Evolutionary conservation across 352 stramenopile genomes (phyloP).

Genomic region (Lagenidium giganteum): DNA sequence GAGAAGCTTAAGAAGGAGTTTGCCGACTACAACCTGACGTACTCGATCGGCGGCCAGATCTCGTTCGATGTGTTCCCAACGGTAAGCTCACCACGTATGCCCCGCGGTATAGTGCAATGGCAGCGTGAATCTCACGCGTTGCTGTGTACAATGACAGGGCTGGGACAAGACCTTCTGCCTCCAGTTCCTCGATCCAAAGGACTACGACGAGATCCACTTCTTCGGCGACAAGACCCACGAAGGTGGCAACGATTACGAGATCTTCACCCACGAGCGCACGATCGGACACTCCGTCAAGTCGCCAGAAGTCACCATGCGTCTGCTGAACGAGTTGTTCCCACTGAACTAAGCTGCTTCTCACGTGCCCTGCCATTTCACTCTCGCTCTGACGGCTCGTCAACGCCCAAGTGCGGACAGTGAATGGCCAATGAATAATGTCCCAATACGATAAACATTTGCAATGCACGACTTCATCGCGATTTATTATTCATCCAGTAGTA

Average conservation of each 20-base stretch:
- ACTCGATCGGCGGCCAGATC: slow-evolving; percentile 97
- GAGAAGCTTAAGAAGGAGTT: slow-evolving; percentile 91
- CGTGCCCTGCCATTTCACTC: too few species aligned
- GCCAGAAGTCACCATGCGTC: slow-evolving; percentile 93
- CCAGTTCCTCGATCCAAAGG: slow-evolving; percentile 80
- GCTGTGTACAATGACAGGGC: slow-evolving; percentile 31
- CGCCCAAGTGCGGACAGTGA: too few species aligned
- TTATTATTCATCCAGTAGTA: slow-evolving; percentile 27
- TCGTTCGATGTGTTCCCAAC: slow-evolving; percentile 97
- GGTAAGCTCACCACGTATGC: too few species aligned
- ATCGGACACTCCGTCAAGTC: slow-evolving; percentile 95
- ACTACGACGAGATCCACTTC: slow-evolving; percentile 99
- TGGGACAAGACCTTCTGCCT: slow-evolving; percentile 99
- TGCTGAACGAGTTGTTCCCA: slow-evolving; percentile 95
- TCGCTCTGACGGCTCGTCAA: too few species aligned
- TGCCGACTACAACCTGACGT: slow-evolving; percentile 92
- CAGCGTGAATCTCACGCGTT: not conserved
- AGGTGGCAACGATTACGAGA: slow-evolving; percentile 98
- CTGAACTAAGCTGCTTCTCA: too few species aligned
- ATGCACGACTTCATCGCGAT: slow-evolving; percentile 19
- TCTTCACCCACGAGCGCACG: slow-evolving; percentile 93
- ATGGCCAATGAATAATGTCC: slow-evolving; percentile 2
- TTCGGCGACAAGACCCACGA: slow-evolving; percentile 99
- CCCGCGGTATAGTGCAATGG: too few species aligned
- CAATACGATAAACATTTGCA: slow-evolving; percentile 1